A percentile compares a stretch with the other conserved stretches of the same genome.
Conservation (phyloP, 768 basidiomycete genomes). For the Russula olivacea region DNA sequence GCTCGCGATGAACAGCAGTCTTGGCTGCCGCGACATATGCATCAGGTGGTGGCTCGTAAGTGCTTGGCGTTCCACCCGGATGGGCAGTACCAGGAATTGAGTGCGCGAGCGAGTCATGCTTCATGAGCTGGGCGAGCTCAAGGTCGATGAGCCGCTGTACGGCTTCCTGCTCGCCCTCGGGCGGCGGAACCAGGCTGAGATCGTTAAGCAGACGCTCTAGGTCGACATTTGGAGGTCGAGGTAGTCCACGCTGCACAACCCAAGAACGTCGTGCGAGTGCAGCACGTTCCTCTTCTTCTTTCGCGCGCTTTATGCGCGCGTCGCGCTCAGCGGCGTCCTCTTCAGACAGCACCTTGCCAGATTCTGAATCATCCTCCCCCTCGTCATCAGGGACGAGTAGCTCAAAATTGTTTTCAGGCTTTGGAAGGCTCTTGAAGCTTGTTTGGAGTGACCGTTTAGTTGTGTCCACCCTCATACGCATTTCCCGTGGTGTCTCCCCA, state of each 20-base stretch:
- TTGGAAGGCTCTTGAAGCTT: slow-evolving; percentile 79
- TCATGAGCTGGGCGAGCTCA: slow-evolving; percentile 73
- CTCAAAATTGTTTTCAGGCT: slow-evolving; percentile 97
- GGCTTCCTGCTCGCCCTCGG: slow-evolving; percentile 27
- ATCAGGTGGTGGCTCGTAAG: slow-evolving; percentile 72
- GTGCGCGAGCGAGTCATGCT: slow-evolving; percentile 82
- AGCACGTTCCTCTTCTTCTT: slow-evolving; percentile 73
- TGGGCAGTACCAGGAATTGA: slow-evolving; percentile 83
- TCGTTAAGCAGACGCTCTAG: slow-evolving; percentile 54
- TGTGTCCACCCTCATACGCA: slow-evolving; percentile 53
- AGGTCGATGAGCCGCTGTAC: slow-evolving; percentile 63
- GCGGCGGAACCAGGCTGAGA: slow-evolving; percentile 46
- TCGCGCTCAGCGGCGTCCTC: slow-evolving; percentile 96
- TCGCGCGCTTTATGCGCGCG: slow-evolving; percentile 54
- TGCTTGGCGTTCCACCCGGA: slow-evolving; percentile 64
- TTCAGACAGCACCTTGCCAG: slow-evolving; percentile 40
- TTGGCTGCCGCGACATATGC: slow-evolving; percentile 66
- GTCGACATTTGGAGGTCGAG: slow-evolving; percentile 82
- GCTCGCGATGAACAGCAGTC: slow-evolving; percentile 66
- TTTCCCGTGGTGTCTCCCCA: slow-evolving; percentile 72
- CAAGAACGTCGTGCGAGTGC: slow-evolving; percentile 78
- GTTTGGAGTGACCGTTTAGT: slow-evolving; percentile 72
- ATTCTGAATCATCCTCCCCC: slow-evolving; percentile 43
- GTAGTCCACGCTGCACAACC: slow-evolving; percentile 74
- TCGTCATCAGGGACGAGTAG: slow-evolving; percentile 87